These are phyloP conservation scores for Rutstroemia sp. DNA, from an alignment of 2,329 filamentous ascomycete species.

Conservation along the genomic window DNA sequence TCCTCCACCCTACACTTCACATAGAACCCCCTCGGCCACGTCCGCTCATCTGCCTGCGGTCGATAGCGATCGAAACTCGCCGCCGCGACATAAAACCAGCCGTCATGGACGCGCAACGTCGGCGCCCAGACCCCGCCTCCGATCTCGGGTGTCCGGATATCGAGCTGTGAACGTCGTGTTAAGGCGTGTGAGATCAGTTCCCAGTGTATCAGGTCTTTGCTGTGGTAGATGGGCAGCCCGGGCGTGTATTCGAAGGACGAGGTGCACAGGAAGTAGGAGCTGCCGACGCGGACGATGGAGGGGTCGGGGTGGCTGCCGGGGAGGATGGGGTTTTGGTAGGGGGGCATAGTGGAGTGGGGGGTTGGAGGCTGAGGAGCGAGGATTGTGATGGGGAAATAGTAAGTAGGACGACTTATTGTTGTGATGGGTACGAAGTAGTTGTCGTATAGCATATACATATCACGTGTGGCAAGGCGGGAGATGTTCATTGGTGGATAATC, in stretches of 20 bases:
- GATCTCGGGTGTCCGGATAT: slow-evolving; percentile 28
- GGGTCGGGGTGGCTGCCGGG: slow-evolving; percentile 38
- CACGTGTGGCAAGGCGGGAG: too few species aligned
- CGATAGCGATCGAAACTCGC: slow-evolving; percentile 27
- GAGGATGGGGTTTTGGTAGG: slow-evolving; percentile 36
- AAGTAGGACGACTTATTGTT: too few species aligned
- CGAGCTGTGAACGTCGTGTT: slow-evolving; percentile 34
- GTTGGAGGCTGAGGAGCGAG: not conserved
- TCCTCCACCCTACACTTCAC: slow-evolving; percentile 1
- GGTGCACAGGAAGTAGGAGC: slow-evolving; percentile 1
- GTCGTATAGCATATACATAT: too few species aligned
- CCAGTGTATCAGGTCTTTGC: slow-evolving; percentile 43
- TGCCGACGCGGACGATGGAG: slow-evolving; percentile 1
- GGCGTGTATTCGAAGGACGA: slow-evolving; percentile 6
- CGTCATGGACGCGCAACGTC: slow-evolving; percentile 36
- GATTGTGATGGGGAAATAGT: too few species aligned
- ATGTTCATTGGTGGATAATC: too few species aligned
- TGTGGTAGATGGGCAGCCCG: slow-evolving; percentile 3
- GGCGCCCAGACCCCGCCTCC: slow-evolving; percentile 41
- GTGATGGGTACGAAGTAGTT: too few species aligned
- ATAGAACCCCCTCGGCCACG: slow-evolving; percentile 3
- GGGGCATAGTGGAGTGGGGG: slow-evolving; percentile 1
- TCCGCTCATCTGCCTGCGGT: slow-evolving; percentile 1
- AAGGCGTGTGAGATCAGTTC: slow-evolving; percentile 36
- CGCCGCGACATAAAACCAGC: slow-evolving; percentile 39